Conservation (phyloP, 148 eudicot genomes). For the Limonium bicolor region DNA sequence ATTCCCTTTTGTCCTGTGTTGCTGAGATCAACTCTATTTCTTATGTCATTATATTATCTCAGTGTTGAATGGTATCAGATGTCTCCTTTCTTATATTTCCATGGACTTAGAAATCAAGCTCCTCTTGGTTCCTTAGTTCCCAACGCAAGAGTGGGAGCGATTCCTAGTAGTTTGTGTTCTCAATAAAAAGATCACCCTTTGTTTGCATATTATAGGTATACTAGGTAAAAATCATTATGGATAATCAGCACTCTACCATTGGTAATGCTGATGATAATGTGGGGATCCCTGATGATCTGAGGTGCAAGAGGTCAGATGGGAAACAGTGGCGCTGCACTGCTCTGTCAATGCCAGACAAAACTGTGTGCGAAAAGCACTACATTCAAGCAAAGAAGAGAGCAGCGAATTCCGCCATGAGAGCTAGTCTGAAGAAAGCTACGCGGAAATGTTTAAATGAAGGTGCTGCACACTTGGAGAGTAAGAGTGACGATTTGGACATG, state of each 20-base stretch:
- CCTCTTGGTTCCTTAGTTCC: too few species aligned
- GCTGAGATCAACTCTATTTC: too few species aligned
- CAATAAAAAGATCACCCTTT: too few species aligned
- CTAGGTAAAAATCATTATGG: slow-evolving; percentile 34
- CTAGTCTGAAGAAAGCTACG: slow-evolving; percentile 68
- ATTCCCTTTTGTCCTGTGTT: too few species aligned
- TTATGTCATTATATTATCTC: too few species aligned
- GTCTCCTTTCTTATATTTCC: too few species aligned
- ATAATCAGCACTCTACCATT: slow-evolving; percentile 22
- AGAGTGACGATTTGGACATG: slow-evolving; percentile 71
- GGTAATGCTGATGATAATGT: slow-evolving; percentile 48
- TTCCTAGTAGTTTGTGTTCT: too few species aligned
- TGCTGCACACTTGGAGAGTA: slow-evolving; percentile 53
- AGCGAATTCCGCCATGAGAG: slow-evolving; percentile 83
- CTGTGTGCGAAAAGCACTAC: slow-evolving; percentile 95
- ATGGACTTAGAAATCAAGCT: too few species aligned
- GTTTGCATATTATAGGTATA: too few species aligned
- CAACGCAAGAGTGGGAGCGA: too few species aligned
- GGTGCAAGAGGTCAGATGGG: slow-evolving; percentile 95
- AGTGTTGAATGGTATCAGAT: too few species aligned
- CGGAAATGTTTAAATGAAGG: slow-evolving; percentile 45
- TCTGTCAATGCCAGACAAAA: slow-evolving; percentile 96
- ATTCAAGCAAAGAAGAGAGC: slow-evolving; percentile 98
- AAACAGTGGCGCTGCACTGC: slow-evolving; percentile 99
- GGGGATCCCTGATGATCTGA: slow-evolving; percentile 84